phyloP scores from a whole-genome alignment of 2,329 filamentous ascomycete species.

The Epichloe sp. region DNA sequence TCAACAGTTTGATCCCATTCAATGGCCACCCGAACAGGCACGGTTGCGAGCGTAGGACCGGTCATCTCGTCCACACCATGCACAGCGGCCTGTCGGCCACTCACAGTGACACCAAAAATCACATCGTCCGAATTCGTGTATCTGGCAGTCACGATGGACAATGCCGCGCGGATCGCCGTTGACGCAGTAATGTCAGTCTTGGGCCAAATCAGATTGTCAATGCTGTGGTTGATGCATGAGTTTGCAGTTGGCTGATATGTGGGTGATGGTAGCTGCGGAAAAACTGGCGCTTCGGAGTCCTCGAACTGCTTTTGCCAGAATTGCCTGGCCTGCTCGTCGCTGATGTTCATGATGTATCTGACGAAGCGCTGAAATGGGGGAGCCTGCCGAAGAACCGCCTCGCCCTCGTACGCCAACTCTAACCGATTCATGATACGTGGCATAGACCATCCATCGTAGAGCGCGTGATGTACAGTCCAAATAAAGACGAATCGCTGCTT shows the following conservation, averaged over 20 bases:
- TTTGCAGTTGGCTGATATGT: conserved; percentile 1
- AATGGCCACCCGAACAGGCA: conserved; percentile 10
- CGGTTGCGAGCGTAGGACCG: conserved; percentile 17
- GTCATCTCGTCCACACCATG: conserved; percentile 14
- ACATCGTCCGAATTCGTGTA: conserved; percentile 22
- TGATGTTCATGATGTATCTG: conserved; percentile 22
- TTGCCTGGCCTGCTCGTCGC: conserved; percentile 20
- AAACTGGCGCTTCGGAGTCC: not conserved
- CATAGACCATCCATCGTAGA: conserved; percentile 40
- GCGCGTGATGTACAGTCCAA: conserved; percentile 32
- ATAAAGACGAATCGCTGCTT: conserved; percentile 11
- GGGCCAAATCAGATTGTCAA: conserved; percentile 4
- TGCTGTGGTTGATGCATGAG: not conserved
- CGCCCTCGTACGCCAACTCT: conserved; percentile 22
- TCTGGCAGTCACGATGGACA: conserved; percentile 21
- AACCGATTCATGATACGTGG: conserved; percentile 27
- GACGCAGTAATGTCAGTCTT: conserved; percentile 9
- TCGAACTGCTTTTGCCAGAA: conserved; percentile 23
- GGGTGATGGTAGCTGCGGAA: not conserved
- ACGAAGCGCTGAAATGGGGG: conserved; percentile 27
- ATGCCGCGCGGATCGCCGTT: conserved; percentile 14
- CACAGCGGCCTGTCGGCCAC: conserved; percentile 15
- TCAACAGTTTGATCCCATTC: conserved; percentile 7
- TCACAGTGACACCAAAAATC: conserved; percentile 14
- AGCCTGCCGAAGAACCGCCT: conserved; percentile 12